A percentile compares a stretch with the other conserved stretches of the same genome.
These are phyloP conservation scores for Fragaria nilgerrensis DNA, from an alignment of 306 rosid species.

Conservation along the genomic window DNA sequence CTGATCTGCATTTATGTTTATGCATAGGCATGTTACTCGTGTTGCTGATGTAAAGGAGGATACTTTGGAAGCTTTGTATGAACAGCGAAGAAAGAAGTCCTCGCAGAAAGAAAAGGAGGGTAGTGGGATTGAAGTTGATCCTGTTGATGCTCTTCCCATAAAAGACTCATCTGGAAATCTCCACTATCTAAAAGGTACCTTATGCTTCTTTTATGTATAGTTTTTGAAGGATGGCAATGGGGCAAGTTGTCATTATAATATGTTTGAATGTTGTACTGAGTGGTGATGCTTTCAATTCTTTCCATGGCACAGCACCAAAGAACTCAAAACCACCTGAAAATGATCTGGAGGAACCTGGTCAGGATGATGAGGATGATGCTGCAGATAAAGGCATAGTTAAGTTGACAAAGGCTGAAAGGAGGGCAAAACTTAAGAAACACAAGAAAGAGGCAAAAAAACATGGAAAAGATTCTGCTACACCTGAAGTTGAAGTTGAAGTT, in stretches of 20 bases:
- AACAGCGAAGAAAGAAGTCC: conserved; percentile 66
- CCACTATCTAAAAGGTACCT: conserved; percentile 57
- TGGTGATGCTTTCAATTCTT: conserved; percentile 5
- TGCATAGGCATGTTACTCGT: conserved; percentile 77
- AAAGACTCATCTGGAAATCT: conserved; percentile 78
- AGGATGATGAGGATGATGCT: conserved; percentile 33
- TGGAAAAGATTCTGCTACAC: conserved; percentile 51
- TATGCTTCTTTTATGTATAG: background rate
- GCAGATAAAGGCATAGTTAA: conserved; percentile 48
- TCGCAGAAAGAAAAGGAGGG: conserved; percentile 60
- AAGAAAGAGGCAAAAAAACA: conserved; percentile 71
- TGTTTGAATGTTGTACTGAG: conserved; percentile 8
- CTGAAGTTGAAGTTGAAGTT: conserved; percentile 32
- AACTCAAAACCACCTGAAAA: conserved; percentile 31
- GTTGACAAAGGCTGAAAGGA: conserved; percentile 77
- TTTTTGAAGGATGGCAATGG: background rate
- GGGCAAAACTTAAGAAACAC: conserved; percentile 75
- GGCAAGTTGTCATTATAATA: too few species aligned
- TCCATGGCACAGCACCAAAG: conserved; percentile 42
- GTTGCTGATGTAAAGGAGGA: conserved; percentile 92
- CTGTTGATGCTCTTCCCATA: conserved; percentile 86
- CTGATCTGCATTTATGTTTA: conserved; percentile 1
- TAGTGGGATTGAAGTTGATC: conserved; percentile 58
- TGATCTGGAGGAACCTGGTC: conserved; percentile 43
- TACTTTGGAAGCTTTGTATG: conserved; percentile 80